Evolutionary conservation across 345 rosid genomes (phyloP).

Genomic region (Acer campestre): DNA sequence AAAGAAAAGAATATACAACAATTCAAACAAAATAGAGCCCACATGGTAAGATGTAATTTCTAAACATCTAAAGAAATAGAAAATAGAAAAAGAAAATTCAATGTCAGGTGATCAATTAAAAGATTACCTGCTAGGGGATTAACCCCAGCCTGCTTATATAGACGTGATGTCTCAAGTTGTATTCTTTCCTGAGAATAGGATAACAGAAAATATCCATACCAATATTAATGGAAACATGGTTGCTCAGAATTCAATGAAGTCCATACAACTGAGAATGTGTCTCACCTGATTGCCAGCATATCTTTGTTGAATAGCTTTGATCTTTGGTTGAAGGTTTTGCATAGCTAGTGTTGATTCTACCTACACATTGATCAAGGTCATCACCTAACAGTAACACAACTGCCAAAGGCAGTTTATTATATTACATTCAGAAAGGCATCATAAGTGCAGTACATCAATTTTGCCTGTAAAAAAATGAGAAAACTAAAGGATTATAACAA

Average conservation of each 20-base stretch:
- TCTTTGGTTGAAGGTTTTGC: constrained; percentile 97
- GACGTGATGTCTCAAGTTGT: constrained; percentile 91
- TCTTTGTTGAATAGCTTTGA: constrained; percentile 98
- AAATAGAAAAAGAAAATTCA: neutral
- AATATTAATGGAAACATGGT: neutral
- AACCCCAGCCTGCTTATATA: constrained; percentile 93
- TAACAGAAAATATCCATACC: constrained; percentile 15
- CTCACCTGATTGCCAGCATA: constrained; percentile 93
- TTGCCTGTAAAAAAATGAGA: neutral
- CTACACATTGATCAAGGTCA: constrained; percentile 37
- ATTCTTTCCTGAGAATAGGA: constrained; percentile 71
- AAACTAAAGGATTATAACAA: neutral
- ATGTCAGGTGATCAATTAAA: neutral
- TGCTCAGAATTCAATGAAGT: constrained; percentile 10
- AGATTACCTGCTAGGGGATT: constrained; percentile 92
- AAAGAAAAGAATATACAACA: neutral
- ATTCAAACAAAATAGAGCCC: neutral
- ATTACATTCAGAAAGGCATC: neutral
- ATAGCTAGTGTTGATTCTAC: constrained; percentile 96
- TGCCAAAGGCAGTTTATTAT: neutral
- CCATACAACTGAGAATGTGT: constrained; percentile 6
- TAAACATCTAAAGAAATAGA: neutral
- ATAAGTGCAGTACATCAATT: neutral
- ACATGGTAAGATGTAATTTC: neutral
- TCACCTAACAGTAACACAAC: constrained; percentile 10